A percentile compares a stretch with the other conserved stretches of the same genome.
These are phyloP conservation scores for Boechera divaricarpa DNA, from an alignment of 345 rosid genomes.

Conservation along the genomic window DNA sequence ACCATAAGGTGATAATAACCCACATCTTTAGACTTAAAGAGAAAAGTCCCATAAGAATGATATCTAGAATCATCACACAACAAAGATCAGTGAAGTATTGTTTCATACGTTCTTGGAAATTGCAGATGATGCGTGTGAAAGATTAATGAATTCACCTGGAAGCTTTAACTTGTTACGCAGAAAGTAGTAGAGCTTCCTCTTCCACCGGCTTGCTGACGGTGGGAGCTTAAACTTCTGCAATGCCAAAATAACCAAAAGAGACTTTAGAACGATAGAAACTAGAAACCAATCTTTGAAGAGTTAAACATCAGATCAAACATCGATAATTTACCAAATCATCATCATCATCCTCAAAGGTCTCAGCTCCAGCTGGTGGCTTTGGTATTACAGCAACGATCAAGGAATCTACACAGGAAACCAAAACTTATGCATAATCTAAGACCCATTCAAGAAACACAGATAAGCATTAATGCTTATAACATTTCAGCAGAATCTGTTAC, in stretches of 20 bases:
- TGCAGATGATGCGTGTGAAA: not conserved
- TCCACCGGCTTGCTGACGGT: slow-evolving; percentile 69
- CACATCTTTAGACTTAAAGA: slow-evolving; percentile 70
- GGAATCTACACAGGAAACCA: slow-evolving; percentile 53
- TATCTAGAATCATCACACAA: slow-evolving; percentile 54
- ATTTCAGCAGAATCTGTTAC: slow-evolving; percentile 42
- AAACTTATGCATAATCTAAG: not conserved
- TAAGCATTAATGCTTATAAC: not conserved
- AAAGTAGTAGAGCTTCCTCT: slow-evolving; percentile 67
- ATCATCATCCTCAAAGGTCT: slow-evolving; percentile 58
- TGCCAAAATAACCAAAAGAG: slow-evolving; percentile 18
- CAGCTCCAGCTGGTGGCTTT: slow-evolving; percentile 62
- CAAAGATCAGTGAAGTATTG: slow-evolving; percentile 36
- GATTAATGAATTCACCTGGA: slow-evolving; percentile 61
- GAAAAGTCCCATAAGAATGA: slow-evolving; percentile 77
- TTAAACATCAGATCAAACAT: slow-evolving; percentile 19
- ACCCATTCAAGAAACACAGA: slow-evolving; percentile 2
- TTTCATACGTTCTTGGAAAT: slow-evolving; percentile 16
- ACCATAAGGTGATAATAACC: slow-evolving; percentile 70
- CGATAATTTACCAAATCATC: slow-evolving; percentile 52
- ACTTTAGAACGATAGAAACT: not conserved
- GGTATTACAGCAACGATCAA: slow-evolving; percentile 83
- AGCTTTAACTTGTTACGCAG: slow-evolving; percentile 71
- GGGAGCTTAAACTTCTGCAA: slow-evolving; percentile 81
- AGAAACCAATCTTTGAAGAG: not conserved